phyloP scores from a whole-genome alignment of 2,329 filamentous ascomycete species.

The Cryoendolithus antarcticus region DNA sequence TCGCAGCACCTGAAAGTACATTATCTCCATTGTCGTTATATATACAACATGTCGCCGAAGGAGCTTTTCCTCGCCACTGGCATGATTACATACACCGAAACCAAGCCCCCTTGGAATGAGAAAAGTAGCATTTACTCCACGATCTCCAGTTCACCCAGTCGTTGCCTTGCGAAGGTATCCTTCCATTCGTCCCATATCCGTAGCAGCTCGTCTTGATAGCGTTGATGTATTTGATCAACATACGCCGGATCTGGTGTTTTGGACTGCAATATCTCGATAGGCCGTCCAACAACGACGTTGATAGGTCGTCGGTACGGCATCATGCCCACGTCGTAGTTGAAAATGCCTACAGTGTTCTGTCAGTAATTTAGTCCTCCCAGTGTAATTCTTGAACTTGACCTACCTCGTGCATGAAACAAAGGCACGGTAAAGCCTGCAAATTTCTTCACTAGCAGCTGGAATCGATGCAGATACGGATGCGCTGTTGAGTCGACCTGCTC shows the following conservation, averaged over 20 bases:
- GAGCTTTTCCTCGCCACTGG: too few relatives aligned
- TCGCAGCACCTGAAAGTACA: too few relatives aligned
- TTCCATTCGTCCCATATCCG: slow-evolving; percentile 68
- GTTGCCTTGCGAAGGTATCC: slow-evolving; percentile 55
- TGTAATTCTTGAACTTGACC: background rate
- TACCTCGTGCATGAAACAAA: slow-evolving; percentile 63
- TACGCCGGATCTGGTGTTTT: slow-evolving; percentile 59
- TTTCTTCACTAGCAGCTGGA: slow-evolving; percentile 75
- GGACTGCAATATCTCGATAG: slow-evolving; percentile 56
- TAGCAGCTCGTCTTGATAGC: slow-evolving; percentile 65
- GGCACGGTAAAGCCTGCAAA: slow-evolving; percentile 86
- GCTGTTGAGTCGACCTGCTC: slow-evolving; percentile 69
- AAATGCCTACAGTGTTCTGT: slow-evolving; percentile 47
- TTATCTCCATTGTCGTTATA: too few relatives aligned
- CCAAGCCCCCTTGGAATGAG: too few relatives aligned
- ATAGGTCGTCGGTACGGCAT: slow-evolving; percentile 85
- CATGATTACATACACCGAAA: too few relatives aligned
- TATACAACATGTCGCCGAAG: too few relatives aligned
- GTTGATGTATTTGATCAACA: slow-evolving; percentile 65
- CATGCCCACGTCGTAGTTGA: slow-evolving; percentile 94
- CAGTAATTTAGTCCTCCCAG: background rate
- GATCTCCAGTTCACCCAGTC: slow-evolving; percentile 56
- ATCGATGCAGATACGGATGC: slow-evolving; percentile 66
- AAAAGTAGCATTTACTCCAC: slow-evolving; percentile 34
- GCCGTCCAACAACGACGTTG: slow-evolving; percentile 78